phyloP scores from a whole-genome alignment of 257 asterid species.

The Buddleja alternifolia region DNA sequence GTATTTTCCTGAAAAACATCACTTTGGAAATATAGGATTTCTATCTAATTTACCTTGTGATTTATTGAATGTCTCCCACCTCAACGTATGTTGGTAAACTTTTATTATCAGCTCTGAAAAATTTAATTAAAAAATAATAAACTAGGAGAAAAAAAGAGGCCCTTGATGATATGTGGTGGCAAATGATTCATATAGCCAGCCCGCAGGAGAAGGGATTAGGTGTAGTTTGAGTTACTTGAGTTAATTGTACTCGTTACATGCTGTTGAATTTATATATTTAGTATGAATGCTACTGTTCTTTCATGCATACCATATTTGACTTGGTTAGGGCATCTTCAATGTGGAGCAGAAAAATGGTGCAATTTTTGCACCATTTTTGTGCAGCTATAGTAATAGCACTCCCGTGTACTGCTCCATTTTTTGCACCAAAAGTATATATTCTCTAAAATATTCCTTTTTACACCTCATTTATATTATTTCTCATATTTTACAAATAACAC shows the following conservation, averaged over 20 bases:
- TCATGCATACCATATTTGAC: too few species aligned
- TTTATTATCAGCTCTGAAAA: neutral
- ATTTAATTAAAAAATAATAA: neutral
- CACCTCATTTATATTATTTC: too few species aligned
- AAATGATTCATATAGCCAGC: neutral
- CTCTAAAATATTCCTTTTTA: too few species aligned
- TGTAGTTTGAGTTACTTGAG: neutral
- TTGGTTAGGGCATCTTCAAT: too few species aligned
- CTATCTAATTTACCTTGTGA: neutral
- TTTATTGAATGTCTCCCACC: neutral
- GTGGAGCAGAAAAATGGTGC: too few species aligned
- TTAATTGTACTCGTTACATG: neutral
- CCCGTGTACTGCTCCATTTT: too few species aligned
- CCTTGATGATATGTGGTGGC: neutral
- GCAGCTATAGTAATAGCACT: too few species aligned
- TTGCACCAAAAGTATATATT: too few species aligned
- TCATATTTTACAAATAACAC: too few species aligned
- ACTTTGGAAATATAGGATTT: neutral
- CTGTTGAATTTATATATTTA: constrained; percentile 5
- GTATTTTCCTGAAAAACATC: constrained; percentile 35
- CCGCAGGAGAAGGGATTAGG: neutral
- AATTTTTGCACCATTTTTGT: too few species aligned
- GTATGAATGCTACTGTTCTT: too few species aligned
- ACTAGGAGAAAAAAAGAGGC: neutral
- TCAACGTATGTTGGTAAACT: neutral